A percentile compares a stretch with the other conserved stretches of the same genome.
Evolutionary conservation across 148 eudicot species (phyloP).

Genomic region (Arctostaphylos glauca): DNA sequence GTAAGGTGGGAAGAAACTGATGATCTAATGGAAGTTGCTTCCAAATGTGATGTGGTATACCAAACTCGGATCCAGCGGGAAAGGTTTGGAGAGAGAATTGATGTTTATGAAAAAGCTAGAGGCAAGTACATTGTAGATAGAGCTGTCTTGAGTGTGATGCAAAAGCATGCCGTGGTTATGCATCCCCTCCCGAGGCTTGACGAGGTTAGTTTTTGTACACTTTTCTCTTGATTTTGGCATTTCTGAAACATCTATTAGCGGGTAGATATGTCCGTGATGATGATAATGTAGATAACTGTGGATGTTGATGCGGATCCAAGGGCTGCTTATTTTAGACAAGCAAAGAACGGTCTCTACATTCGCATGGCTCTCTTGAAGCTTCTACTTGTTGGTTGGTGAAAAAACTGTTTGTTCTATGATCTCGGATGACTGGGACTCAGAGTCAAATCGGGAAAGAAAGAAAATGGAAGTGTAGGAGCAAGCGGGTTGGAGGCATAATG

Average conservation of each 20-base stretch:
- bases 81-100: slow-evolving; percentile 80
- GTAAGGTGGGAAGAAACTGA: slow-evolving; percentile 93
- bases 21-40: slow-evolving; percentile 90
- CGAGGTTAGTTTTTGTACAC: slow-evolving; percentile 54
- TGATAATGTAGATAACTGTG: slow-evolving; percentile 66
- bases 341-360: slow-evolving; percentile 87
- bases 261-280: not conserved
- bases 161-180: slow-evolving; percentile 88
- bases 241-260: no score
- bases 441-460: no score
- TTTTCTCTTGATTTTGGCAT: not conserved
- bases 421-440: no score
- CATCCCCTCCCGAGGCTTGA: slow-evolving; percentile 99
- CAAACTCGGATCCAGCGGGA: slow-evolving; percentile 95
- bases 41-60: slow-evolving; percentile 96
- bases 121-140: slow-evolving; percentile 83
- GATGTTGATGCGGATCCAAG: slow-evolving; percentile 94
- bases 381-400: slow-evolving; percentile 81
- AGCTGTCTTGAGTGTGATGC: slow-evolving; percentile 65
- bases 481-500: not conserved
- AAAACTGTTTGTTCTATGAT: not conserved
- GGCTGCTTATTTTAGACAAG: slow-evolving; percentile 98
- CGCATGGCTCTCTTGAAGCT: slow-evolving; percentile 94
- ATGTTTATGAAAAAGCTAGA: slow-evolving; percentile 80
- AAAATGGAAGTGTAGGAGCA: no score